Evolutionary conservation across 2,329 filamentous ascomycete species (phyloP).

Genomic region (Ascochyta lentis): DNA sequence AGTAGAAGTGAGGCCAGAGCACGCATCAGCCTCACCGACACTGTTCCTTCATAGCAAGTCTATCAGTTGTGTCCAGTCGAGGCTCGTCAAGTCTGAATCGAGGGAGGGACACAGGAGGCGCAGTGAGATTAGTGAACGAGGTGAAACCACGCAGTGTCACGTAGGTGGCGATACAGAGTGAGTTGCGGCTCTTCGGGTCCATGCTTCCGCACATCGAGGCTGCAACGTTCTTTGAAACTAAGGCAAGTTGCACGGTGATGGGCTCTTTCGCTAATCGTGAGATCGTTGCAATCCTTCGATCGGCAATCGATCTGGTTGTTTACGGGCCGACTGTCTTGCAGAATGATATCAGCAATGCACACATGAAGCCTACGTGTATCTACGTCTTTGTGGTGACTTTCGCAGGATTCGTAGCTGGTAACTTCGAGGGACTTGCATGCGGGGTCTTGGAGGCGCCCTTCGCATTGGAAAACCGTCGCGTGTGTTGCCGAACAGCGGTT

Average conservation of each 20-base stretch:
- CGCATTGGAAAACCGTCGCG: slow-evolving; percentile 14
- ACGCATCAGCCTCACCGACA: neutral
- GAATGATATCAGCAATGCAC: neutral
- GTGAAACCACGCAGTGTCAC: slow-evolving; percentile 10
- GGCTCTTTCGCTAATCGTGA: slow-evolving; percentile 12
- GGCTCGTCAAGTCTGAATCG: neutral
- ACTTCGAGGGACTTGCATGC: slow-evolving; percentile 1
- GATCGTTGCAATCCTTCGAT: slow-evolving; percentile 1
- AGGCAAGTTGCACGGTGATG: slow-evolving; percentile 1
- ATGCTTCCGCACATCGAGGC: slow-evolving; percentile 9
- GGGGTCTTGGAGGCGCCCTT: neutral
- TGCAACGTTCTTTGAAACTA: slow-evolving; percentile 1
- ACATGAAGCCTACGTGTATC: neutral
- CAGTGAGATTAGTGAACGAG: neutral
- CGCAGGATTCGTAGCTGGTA: neutral
- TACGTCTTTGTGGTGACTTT: neutral
- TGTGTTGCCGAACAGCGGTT: slow-evolving; percentile 24
- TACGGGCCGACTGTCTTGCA: neutral
- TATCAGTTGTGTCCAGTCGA: neutral
- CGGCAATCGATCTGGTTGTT: neutral
- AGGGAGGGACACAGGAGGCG: neutral
- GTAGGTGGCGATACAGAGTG: slow-evolving; percentile 7
- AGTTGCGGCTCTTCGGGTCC: slow-evolving; percentile 14
- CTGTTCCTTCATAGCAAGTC: neutral
- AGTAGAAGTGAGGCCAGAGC: neutral